Conservation (phyloP, 257 asterid genomes). For the Rhazya stricta region DNA sequence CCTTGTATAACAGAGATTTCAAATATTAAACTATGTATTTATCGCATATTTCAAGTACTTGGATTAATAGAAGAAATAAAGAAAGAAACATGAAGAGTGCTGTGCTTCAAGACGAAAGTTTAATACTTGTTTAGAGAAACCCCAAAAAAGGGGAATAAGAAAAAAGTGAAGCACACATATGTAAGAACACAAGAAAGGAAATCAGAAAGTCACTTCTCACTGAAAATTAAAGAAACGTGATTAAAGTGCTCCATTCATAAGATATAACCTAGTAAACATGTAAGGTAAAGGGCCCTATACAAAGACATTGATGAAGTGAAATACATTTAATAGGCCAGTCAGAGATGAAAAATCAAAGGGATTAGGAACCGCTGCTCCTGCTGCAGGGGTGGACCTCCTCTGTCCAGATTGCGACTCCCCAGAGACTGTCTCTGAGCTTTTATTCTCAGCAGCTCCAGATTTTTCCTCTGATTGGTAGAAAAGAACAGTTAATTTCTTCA, state of each 20-base stretch:
- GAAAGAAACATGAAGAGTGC: too few relatives aligned
- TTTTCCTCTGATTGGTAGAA: constrained; percentile 45
- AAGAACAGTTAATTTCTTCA: neutral
- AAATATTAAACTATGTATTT: neutral
- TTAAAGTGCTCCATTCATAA: neutral
- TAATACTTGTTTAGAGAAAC: neutral
- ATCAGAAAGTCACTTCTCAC: too few relatives aligned
- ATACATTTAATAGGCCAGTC: constrained; percentile 82
- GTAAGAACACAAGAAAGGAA: neutral
- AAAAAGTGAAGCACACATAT: neutral
- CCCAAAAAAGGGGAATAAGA: neutral
- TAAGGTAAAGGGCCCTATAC: constrained; percentile 3
- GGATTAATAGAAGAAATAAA: neutral
- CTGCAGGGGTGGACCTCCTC: constrained; percentile 35
- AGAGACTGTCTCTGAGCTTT: constrained; percentile 30
- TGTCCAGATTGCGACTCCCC: constrained; percentile 46
- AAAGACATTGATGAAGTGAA: neutral
- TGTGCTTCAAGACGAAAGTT: too few relatives aligned
- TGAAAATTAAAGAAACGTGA: neutral
- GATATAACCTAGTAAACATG: neutral
- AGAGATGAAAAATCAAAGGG: constrained; percentile 92
- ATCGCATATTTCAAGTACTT: neutral
- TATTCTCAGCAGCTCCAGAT: constrained; percentile 40
- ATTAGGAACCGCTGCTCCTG: constrained; percentile 53
- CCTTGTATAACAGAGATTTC: neutral